These are phyloP conservation scores for Galerina sulciceps DNA, from an alignment of 768 basidiomycete species.

Conservation along the genomic window DNA sequence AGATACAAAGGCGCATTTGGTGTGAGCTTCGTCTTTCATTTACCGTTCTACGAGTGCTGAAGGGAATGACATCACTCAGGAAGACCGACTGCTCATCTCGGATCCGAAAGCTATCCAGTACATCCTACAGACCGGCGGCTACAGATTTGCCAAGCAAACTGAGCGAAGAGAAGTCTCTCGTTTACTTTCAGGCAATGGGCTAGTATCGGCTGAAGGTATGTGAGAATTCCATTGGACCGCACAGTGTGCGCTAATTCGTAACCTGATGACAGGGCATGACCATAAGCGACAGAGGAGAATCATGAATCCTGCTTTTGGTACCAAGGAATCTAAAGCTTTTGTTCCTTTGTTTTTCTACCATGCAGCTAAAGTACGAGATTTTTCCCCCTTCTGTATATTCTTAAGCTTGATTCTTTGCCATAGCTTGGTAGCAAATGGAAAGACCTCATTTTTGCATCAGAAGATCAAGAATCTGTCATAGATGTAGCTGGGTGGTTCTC, in stretches of 20 bases:
- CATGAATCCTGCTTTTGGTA: constrained; percentile 51
- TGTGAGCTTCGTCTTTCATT: constrained; percentile 24
- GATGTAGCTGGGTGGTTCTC: constrained; percentile 44
- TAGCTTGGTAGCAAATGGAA: constrained; percentile 46
- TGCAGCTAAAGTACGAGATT: constrained; percentile 31
- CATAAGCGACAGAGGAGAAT: constrained; percentile 53
- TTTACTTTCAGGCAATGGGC: constrained; percentile 36
- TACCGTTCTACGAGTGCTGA: not conserved
- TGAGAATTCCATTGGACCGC: not conserved
- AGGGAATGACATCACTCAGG: constrained; percentile 26
- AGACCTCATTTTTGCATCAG: constrained; percentile 33
- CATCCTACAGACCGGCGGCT: constrained; percentile 46
- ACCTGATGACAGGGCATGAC: constrained; percentile 29
- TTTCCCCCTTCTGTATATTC: not conserved
- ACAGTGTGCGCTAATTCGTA: not conserved
- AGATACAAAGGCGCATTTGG: constrained; percentile 41
- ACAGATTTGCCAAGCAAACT: constrained; percentile 44
- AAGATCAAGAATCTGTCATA: constrained; percentile 30
- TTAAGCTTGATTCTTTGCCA: not conserved
- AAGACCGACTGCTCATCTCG: constrained; percentile 46
- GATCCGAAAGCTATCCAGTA: constrained; percentile 54
- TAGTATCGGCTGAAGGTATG: constrained; percentile 46
- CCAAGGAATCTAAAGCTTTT: constrained; percentile 45
- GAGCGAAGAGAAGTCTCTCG: constrained; percentile 41
- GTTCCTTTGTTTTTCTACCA: constrained; percentile 42